phyloP scores from a whole-genome alignment of 2,329 filamentous ascomycete genomes.

The Metarhizium album region DNA sequence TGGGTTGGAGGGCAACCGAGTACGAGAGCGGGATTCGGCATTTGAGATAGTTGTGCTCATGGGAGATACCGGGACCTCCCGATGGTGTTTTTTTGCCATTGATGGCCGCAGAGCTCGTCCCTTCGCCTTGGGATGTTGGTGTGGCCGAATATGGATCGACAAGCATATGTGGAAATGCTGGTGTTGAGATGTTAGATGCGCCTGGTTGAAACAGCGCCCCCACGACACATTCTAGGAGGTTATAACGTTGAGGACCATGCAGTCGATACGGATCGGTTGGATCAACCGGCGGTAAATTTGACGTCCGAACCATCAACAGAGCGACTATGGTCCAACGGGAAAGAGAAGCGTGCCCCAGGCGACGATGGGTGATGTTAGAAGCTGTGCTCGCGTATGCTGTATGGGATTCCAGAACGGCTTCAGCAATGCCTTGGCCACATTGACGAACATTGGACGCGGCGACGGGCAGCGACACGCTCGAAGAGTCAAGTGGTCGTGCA shows the following conservation, averaged over 20 bases:
- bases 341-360: background rate
- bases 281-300: no score
- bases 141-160: background rate
- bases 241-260: background rate
- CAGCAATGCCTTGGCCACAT: background rate
- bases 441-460: background rate
- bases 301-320: no score
- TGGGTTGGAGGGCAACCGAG: conserved; percentile 5
- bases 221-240: background rate
- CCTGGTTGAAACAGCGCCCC: background rate
- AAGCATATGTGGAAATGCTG: background rate
- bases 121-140: background rate
- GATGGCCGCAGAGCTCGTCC: background rate
- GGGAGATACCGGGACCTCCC: conserved; percentile 12
- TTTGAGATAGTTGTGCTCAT: conserved; percentile 7
- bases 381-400: background rate
- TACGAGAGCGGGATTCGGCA: conserved; percentile 5
- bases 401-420: background rate
- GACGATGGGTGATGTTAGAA: background rate
- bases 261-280: no score
- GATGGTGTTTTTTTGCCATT: background rate
- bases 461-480: background rate
- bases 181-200: background rate
- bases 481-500: conserved; percentile 1
- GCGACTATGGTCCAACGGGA: background rate